Evolutionary conservation across 495 filamentous ascomycete species (phyloP).

Genomic region (Penicillium canariense): DNA sequence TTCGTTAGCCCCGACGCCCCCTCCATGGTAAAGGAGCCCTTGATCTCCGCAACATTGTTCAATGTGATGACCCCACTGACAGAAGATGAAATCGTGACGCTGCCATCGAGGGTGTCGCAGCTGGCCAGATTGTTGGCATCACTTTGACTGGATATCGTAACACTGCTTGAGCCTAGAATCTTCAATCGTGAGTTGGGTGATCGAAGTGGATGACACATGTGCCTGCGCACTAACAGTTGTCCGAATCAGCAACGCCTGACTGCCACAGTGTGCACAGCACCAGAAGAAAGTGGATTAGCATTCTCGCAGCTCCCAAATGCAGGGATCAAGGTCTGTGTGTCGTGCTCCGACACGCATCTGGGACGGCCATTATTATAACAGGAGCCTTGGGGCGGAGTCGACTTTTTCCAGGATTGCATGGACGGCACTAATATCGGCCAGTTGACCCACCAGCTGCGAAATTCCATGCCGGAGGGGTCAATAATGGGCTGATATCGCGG

Average conservation of each 20-base stretch:
- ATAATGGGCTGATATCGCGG: not conserved
- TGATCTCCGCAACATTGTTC: conserved; percentile 25
- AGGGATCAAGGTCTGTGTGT: not conserved
- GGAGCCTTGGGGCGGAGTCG: not conserved
- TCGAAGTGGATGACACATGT: not conserved
- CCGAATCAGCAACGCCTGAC: not conserved
- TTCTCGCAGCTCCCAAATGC: not conserved
- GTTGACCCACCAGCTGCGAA: not conserved
- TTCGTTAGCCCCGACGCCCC: conserved; percentile 17
- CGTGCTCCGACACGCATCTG: not conserved
- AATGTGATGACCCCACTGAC: conserved; percentile 27
- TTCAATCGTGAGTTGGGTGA: not conserved
- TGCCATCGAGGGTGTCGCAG: conserved; percentile 28
- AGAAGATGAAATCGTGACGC: conserved; percentile 24
- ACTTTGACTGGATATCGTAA: conserved; percentile 29
- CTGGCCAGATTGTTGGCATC: conserved; percentile 25
- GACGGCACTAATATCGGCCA: not conserved
- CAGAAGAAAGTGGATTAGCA: not conserved
- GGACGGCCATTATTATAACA: not conserved
- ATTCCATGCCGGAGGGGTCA: not conserved
- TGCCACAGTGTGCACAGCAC: conserved; percentile 2
- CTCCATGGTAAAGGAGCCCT: conserved; percentile 25
- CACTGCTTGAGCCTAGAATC: conserved; percentile 22
- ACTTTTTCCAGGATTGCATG: not conserved
- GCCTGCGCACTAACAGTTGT: not conserved